Conservation (phyloP, 2,329 filamentous ascomycete species). For the Venturia asperata region DNA sequence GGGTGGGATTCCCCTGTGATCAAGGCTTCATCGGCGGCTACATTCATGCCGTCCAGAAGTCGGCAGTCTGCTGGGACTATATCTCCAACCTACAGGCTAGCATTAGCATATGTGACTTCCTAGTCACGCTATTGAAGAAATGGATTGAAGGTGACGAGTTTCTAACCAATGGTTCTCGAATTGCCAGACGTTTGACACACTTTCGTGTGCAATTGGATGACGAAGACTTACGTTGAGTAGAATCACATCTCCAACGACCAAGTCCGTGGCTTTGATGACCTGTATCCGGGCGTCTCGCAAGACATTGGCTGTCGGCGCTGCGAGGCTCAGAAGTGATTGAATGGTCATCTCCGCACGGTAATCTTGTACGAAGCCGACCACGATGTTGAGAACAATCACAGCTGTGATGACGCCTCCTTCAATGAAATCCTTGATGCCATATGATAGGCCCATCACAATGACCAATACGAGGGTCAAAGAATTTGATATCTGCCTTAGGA, state of each 20-base stretch:
- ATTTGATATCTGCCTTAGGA: constrained; percentile 70
- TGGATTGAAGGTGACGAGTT: no score
- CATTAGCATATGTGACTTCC: no score
- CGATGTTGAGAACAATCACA: constrained; percentile 60
- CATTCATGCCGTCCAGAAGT: constrained; percentile 58
- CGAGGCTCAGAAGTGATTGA: constrained; percentile 35
- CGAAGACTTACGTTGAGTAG: constrained; percentile 25
- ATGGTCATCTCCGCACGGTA: constrained; percentile 37
- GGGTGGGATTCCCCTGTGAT: constrained; percentile 68
- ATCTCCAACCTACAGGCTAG: constrained; percentile 40
- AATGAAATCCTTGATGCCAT: constrained; percentile 57
- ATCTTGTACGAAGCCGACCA: constrained; percentile 53
- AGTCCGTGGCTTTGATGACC: constrained; percentile 32
- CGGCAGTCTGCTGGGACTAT: constrained; percentile 61
- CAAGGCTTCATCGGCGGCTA: constrained; percentile 68
- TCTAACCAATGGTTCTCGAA: no score
- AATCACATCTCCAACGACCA: constrained; percentile 36
- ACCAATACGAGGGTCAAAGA: constrained; percentile 66
- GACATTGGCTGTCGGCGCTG: constrained; percentile 34
- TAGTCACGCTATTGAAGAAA: no score
- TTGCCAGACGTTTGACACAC: neutral
- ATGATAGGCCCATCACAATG: constrained; percentile 62
- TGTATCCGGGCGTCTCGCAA: constrained; percentile 31
- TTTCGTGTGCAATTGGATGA: neutral
- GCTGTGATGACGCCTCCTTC: constrained; percentile 57